A percentile compares a stretch with the other conserved stretches of the same genome.
Conservation (phyloP, 352 stramenopile genomes). For the Pythium oligandrum region DNA sequence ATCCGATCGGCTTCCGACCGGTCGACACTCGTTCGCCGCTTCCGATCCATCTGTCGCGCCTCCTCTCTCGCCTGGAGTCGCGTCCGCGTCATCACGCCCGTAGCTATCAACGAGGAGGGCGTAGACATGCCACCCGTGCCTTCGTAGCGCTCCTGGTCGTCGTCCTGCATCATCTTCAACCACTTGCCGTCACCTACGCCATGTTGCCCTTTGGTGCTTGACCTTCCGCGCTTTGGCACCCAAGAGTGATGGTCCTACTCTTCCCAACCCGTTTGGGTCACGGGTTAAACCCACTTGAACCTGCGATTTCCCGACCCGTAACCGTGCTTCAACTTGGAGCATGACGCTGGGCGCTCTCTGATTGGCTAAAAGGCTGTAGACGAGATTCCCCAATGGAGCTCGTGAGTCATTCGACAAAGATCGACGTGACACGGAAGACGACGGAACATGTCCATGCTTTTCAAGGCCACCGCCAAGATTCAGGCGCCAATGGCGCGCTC, state of each 20-base stretch:
- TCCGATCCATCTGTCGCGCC: slow-evolving; percentile 2
- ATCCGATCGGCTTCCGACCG: slow-evolving; percentile 1
- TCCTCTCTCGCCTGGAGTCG: slow-evolving; percentile 10
- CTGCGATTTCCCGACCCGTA: neutral
- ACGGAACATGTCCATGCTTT: slow-evolving; percentile 46
- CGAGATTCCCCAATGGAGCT: too few species aligned
- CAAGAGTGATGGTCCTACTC: slow-evolving; percentile 3
- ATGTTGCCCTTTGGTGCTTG: neutral
- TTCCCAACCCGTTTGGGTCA: too few species aligned
- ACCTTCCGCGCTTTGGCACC: neutral
- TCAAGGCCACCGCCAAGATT: slow-evolving; percentile 16
- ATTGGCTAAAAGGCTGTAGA: too few species aligned
- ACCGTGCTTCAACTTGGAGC: slow-evolving; percentile 20
- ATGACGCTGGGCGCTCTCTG: slow-evolving; percentile 11
- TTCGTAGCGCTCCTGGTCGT: slow-evolving; percentile 1
- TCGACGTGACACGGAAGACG: neutral
- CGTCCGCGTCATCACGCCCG: slow-evolving; percentile 12
- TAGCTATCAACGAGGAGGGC: slow-evolving; percentile 11
- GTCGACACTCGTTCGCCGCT: neutral
- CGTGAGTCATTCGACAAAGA: slow-evolving; percentile 18
- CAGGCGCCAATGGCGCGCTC: slow-evolving; percentile 28
- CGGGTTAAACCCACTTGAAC: neutral
- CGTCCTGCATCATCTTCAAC: neutral
- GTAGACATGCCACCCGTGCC: neutral
- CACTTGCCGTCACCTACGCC: too few species aligned